phyloP scores from a whole-genome alignment of 1,284 basidiomycete species.

The Hemileia vastatrix region DNA sequence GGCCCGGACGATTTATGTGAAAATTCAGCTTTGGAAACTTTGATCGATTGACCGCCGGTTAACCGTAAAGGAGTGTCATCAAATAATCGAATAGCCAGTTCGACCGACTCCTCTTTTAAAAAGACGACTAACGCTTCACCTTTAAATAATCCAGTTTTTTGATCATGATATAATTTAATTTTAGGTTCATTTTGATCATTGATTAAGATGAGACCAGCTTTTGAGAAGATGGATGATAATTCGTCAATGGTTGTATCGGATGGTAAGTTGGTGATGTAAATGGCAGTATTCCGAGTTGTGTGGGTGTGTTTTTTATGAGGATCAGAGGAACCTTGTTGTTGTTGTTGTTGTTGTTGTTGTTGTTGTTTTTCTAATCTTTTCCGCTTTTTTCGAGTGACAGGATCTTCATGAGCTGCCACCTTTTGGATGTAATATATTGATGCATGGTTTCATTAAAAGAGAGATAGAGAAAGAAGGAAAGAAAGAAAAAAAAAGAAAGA shows the following conservation, averaged over 20 bases:
- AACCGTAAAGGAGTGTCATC: slow-evolving; percentile 85
- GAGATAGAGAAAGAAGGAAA: too few species aligned
- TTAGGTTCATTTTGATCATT: slow-evolving; percentile 77
- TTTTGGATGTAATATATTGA: slow-evolving; percentile 39
- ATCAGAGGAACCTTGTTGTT: slow-evolving; percentile 51
- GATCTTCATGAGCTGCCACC: background rate
- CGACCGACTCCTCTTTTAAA: slow-evolving; percentile 92
- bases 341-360: slow-evolving; percentile 44
- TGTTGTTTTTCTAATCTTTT: slow-evolving; percentile 50
- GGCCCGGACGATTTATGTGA: slow-evolving; percentile 29
- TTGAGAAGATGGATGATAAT: slow-evolving; percentile 69
- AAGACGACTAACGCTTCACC: slow-evolving; percentile 94
- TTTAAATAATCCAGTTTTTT: slow-evolving; percentile 71
- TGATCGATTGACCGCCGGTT: slow-evolving; percentile 59
- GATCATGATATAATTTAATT: slow-evolving; percentile 85
- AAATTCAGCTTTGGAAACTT: slow-evolving; percentile 76
- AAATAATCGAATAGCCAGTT: slow-evolving; percentile 70
- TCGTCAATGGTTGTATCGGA: slow-evolving; percentile 64
- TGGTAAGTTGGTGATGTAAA: slow-evolving; percentile 82
- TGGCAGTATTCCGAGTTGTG: slow-evolving; percentile 60
- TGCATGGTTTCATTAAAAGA: slow-evolving; percentile 23
- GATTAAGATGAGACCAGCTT: slow-evolving; percentile 84
- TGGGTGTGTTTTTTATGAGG: slow-evolving; percentile 40
- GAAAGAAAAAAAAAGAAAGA: slow-evolving; percentile 29
- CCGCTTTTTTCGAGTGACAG: slow-evolving; percentile 54